Evolutionary conservation across 306 rosid genomes (phyloP).

Genomic region (Medicago truncatula): DNA sequence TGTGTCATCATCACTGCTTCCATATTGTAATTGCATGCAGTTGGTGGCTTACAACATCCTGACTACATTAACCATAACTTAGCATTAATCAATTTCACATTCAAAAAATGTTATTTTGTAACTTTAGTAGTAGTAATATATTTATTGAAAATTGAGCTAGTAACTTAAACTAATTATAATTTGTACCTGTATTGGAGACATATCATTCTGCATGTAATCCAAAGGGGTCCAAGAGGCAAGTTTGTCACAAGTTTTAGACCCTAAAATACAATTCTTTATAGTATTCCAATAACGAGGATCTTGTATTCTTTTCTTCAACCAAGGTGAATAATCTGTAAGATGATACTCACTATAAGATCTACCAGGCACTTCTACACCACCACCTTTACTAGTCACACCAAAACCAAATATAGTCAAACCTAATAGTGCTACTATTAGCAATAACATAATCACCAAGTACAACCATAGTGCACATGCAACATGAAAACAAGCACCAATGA

Average conservation of each 20-base stretch:
- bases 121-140: background rate
- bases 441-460: slow-evolving; percentile 79
- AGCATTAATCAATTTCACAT: background rate
- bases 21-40: slow-evolving; percentile 68
- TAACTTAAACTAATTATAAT: background rate
- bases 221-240: slow-evolving; percentile 71
- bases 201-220: slow-evolving; percentile 73
- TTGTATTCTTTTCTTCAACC: slow-evolving; percentile 73
- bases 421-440: slow-evolving; percentile 69
- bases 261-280: slow-evolving; percentile 74
- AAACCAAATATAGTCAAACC: slow-evolving; percentile 82
- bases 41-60: slow-evolving; percentile 95
- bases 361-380: slow-evolving; percentile 74
- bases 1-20: slow-evolving; percentile 45
- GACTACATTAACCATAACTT: slow-evolving; percentile 53
- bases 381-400: slow-evolving; percentile 73
- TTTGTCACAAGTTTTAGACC: slow-evolving; percentile 77
- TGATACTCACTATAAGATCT: slow-evolving; percentile 73
- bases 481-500: slow-evolving; percentile 92
- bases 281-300: slow-evolving; percentile 75
- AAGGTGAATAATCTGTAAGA: slow-evolving; percentile 71
- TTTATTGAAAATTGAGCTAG: background rate
- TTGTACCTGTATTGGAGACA: slow-evolving; percentile 88
- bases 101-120: too few relatives aligned
- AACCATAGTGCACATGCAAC: slow-evolving; percentile 95